phyloP scores from a whole-genome alignment of 495 filamentous ascomycete genomes.

The Penicillium ucsense region DNA sequence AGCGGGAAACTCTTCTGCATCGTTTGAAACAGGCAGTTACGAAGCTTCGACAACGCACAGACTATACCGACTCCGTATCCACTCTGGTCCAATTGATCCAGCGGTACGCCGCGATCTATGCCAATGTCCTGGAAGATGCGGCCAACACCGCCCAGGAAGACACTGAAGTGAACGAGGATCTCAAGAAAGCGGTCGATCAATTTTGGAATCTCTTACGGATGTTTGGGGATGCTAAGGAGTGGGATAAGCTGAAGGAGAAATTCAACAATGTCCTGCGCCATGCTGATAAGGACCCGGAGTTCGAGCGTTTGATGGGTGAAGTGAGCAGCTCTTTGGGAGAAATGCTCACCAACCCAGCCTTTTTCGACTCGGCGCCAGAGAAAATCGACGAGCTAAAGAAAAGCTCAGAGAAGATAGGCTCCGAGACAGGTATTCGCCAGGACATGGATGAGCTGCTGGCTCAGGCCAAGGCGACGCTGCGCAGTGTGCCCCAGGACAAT shows the following conservation, averaged over 20 bases:
- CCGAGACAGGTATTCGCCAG: conserved; percentile 54
- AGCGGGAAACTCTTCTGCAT: conserved; percentile 62
- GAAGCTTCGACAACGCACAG: conserved; percentile 61
- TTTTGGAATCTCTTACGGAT: conserved; percentile 69
- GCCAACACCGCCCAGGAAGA: conserved; percentile 55
- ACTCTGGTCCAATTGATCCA: conserved; percentile 66
- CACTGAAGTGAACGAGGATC: conserved; percentile 58
- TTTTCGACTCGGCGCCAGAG: conserved; percentile 61
- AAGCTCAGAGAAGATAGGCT: conserved; percentile 53
- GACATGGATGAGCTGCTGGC: conserved; percentile 65
- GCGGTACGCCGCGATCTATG: conserved; percentile 69
- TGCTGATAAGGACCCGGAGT: conserved; percentile 67
- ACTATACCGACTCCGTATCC: conserved; percentile 79
- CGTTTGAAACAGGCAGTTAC: conserved; percentile 68
- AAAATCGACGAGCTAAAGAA: conserved; percentile 63
- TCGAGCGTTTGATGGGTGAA: conserved; percentile 66
- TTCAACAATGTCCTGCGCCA: conserved; percentile 64
- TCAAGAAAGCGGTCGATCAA: conserved; percentile 64
- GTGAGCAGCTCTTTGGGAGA: conserved; percentile 64
- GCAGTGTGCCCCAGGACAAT: conserved; percentile 57
- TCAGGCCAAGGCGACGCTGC: conserved; percentile 58
- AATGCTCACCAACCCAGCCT: conserved; percentile 77
- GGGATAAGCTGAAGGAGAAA: conserved; percentile 59
- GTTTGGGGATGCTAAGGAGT: conserved; percentile 66
- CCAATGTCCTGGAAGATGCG: conserved; percentile 56